Percentiles rank a stretch among this genome's conserved stretches.
phyloP scores from a whole-genome alignment of 768 basidiomycete genomes.

The Podaxis sp. region DNA sequence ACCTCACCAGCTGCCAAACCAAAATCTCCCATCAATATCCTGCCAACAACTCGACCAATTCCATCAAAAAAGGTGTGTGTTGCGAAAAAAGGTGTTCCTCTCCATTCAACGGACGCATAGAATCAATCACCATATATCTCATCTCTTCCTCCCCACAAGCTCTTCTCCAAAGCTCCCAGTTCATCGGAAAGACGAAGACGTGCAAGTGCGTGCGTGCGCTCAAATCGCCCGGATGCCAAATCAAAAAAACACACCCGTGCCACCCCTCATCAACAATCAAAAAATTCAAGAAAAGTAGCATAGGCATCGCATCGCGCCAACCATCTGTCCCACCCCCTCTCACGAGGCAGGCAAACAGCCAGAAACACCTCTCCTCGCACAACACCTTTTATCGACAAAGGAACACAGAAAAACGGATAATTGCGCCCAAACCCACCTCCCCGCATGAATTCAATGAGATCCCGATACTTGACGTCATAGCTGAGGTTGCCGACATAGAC shows the following conservation, averaged over 20 bases:
- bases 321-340: slow-evolving; percentile 8
- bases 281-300: slow-evolving; percentile 9
- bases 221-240: neutral
- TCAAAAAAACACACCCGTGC: neutral
- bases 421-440: slow-evolving; percentile 93
- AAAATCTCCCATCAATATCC: slow-evolving; percentile 94
- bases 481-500: slow-evolving; percentile 99
- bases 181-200: slow-evolving; percentile 29
- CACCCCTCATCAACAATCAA: neutral
- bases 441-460: slow-evolving; percentile 99
- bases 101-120: slow-evolving; percentile 15
- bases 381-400: slow-evolving; percentile 16
- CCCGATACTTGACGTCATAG: slow-evolving; percentile 98
- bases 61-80: slow-evolving; percentile 34
- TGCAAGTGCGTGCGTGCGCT: slow-evolving; percentile 4
- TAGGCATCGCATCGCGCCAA: slow-evolving; percentile 4
- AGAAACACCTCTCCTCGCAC: slow-evolving; percentile 2
- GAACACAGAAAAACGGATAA: slow-evolving; percentile 47
- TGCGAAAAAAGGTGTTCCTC: slow-evolving; percentile 27
- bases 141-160: slow-evolving; percentile 25
- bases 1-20: slow-evolving; percentile 98
- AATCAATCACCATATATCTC: neutral
- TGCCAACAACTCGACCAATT: slow-evolving; percentile 55
- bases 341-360: neutral
- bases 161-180: slow-evolving; percentile 36